Conservation (phyloP, 441 rosid species). For the Arabidopsis hybrid region DNA sequence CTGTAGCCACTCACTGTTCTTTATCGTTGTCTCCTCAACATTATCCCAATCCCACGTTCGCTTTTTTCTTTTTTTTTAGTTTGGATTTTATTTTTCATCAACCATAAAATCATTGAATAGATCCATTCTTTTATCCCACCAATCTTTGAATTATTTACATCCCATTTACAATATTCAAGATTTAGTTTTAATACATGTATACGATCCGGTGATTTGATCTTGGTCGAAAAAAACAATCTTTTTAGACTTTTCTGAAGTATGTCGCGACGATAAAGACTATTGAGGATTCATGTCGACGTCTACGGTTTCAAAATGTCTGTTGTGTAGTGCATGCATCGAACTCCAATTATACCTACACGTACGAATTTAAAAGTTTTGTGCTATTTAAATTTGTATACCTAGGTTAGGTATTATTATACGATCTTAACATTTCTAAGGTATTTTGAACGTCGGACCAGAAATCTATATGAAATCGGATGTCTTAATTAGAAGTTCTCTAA, state of each 20-base stretch:
- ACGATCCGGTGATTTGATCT: not conserved
- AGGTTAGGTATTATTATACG: not conserved
- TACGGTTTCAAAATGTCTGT: not conserved
- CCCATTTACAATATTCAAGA: constrained; percentile 9
- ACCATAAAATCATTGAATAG: constrained; percentile 7
- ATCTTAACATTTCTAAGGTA: not conserved
- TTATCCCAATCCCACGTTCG: constrained; percentile 41
- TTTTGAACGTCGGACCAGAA: constrained; percentile 14
- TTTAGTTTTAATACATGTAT: not conserved
- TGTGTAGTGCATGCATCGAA: constrained; percentile 20
- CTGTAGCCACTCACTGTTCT: constrained; percentile 51
- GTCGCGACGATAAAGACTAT: constrained; percentile 12
- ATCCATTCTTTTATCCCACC: not conserved
- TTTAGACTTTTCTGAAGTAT: constrained; percentile 20
- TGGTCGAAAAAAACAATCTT: constrained; percentile 17
- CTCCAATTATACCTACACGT: constrained; percentile 9
- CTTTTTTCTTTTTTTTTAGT: not conserved
- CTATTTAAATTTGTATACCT: not conserved
- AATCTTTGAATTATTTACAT: not conserved
- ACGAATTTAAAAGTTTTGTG: not conserved
- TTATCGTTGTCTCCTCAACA: constrained; percentile 42
- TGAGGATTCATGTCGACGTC: constrained; percentile 19
- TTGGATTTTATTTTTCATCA: not conserved
- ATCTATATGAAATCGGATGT: not conserved
- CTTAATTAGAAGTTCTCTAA: not conserved